Base-by-base conservation (phyloP, 2,329 filamentous ascomycete genomes). In the Lasiodiplodia citricola region DNA sequence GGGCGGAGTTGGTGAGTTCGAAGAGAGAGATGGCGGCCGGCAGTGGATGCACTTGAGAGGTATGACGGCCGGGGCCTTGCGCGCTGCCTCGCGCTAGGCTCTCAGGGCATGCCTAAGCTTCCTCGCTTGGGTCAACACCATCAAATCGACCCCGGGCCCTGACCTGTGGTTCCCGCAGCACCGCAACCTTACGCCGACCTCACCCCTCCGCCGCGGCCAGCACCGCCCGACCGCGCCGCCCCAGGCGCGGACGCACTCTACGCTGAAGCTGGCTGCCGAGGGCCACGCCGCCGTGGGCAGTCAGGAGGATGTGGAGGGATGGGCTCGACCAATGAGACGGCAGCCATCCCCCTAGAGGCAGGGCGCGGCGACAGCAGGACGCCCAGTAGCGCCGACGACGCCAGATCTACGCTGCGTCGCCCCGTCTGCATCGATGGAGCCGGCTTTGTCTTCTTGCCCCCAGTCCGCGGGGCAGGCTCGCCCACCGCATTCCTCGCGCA, bases 301-400 rank as follows among this genome's bases (percentile, higher is more conserved):
- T 44, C 47, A 56, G 47, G 57, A 63, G 37, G 37, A 56, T 25
- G 58, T 50, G 28, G 41, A 57, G 56, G 44, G 56, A 63, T 63
- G 66, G 47, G 57, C 54, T 63, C 56, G 47, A 44, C 66, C 66
- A 68, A 68, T 68, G 41, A 50, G 56, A 68, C 66, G 28, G 47
- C 66, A 62, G 13, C 35, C 35, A 18, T 54, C 50, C 57, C 66
- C 47, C 50, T 60, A 63, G 57, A 25, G 44, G 57, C 38, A 60
- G 41, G 38, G 55, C 44, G 66, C 56, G 35, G 55, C 57, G 35
- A 55, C 66, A 55, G 50, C 62, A 68, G 47, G 35, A 21, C 44
- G 57, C 50, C 21, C 50, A 55, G 50, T 50, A 52, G 55, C 55
- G 55, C 54, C 38, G 50, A 55, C 37, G 63, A 54, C 50, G 38